These are phyloP conservation scores for Articulospora tetracladia DNA, from an alignment of 495 filamentous ascomycete species.

Conservation along the genomic window DNA sequence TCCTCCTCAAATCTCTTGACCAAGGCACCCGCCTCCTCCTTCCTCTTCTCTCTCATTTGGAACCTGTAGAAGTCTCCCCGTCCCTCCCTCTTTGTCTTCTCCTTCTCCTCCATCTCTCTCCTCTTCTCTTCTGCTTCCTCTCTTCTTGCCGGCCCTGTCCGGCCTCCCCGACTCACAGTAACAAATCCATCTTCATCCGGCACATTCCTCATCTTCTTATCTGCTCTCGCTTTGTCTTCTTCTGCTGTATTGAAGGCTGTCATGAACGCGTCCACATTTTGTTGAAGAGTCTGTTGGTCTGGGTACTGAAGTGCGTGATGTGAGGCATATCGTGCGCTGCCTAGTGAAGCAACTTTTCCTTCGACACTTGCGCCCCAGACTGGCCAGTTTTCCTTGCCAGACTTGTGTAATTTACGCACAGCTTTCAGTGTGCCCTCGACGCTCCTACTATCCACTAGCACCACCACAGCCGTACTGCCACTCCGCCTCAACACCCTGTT, in stretches of 20 bases:
- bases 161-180: constrained; percentile 78
- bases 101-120: constrained; percentile 70
- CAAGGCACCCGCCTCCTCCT: constrained; percentile 71
- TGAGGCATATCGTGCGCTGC: constrained; percentile 55
- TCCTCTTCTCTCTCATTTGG: constrained; percentile 85
- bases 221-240: constrained; percentile 58
- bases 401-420: constrained; percentile 56
- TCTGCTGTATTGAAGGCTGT: constrained; percentile 63
- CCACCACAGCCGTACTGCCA: constrained; percentile 73
- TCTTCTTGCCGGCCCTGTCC: constrained; percentile 65
- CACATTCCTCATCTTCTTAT: constrained; percentile 60
- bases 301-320: constrained; percentile 72
- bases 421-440: constrained; percentile 70
- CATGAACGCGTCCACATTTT: constrained; percentile 79
- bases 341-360: constrained; percentile 51
- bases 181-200: constrained; percentile 96
- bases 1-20: constrained; percentile 63
- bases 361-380: constrained; percentile 63
- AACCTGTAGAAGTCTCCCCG: constrained; percentile 88
- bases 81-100: constrained; percentile 58
- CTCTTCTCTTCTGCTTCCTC: constrained; percentile 71
- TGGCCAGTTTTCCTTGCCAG: constrained; percentile 40
- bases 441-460: constrained; percentile 77
- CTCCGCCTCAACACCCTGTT: constrained; percentile 64
- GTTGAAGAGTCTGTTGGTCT: constrained; percentile 54